Conservation (phyloP, 2,329 filamentous ascomycete genomes). For the Ceratocystis huliohia region DNA sequence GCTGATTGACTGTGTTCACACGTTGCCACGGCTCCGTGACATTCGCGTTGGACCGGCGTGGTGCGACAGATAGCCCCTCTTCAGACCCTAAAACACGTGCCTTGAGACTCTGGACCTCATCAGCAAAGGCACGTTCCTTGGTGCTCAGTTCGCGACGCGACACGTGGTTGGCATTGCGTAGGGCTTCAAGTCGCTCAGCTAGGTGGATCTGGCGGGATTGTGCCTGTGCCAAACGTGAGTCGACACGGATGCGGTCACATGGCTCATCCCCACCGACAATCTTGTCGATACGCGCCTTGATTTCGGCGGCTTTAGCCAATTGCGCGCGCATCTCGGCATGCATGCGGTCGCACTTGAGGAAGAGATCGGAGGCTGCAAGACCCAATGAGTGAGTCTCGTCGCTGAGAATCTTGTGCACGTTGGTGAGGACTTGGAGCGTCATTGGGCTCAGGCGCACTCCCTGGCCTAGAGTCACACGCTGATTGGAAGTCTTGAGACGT, state of each 20-base stretch:
- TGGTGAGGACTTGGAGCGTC: constrained; percentile 57
- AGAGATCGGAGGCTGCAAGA: constrained; percentile 58
- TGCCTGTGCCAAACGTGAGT: constrained; percentile 40
- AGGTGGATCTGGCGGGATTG: constrained; percentile 45
- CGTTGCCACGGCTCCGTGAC: constrained; percentile 43
- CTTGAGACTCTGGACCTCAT: constrained; percentile 43
- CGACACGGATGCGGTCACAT: constrained; percentile 41
- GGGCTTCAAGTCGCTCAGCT: constrained; percentile 44
- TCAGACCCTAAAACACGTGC: constrained; percentile 33
- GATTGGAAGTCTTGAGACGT: constrained; percentile 44
- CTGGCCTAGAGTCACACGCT: constrained; percentile 50
- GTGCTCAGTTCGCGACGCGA: constrained; percentile 33
- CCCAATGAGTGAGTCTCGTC: constrained; percentile 57
- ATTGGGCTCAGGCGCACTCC: constrained; percentile 58
- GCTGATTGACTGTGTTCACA: constrained; percentile 42
- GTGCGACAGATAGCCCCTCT: constrained; percentile 22
- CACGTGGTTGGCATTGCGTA: constrained; percentile 36
- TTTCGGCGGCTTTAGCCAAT: constrained; percentile 50
- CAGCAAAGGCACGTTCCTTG: constrained; percentile 36
- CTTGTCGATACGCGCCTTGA: constrained; percentile 52
- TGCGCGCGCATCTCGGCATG: constrained; percentile 56
- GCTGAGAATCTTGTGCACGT: constrained; percentile 58
- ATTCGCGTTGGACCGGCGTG: constrained; percentile 29
- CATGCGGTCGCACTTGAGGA: constrained; percentile 55
- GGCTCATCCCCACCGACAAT: constrained; percentile 43